Conservation (phyloP, 176 grass and related monocot genomes). For the sorghum (Sorghum bicolor) region DNA sequence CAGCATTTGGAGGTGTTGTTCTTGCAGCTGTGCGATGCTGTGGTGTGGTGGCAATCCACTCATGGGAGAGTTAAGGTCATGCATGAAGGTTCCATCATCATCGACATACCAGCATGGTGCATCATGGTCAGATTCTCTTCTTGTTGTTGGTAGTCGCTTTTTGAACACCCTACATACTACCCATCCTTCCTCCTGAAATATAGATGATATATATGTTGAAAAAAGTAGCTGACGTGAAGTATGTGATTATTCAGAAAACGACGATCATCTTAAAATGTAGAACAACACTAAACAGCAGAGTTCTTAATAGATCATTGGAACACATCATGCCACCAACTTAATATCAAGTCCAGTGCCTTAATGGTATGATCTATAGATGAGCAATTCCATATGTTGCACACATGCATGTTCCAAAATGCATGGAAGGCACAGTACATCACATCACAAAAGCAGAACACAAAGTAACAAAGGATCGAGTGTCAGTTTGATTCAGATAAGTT, state of each 20-base stretch:
- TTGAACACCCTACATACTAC: conserved; percentile 98
- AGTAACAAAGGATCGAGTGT: background rate
- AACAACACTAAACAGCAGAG: background rate
- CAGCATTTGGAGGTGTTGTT: conserved; percentile 62
- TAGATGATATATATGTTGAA: background rate
- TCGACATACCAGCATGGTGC: conserved; percentile 83
- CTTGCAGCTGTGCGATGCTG: conserved; percentile 45
- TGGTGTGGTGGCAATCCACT: conserved; percentile 45
- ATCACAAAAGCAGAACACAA: background rate
- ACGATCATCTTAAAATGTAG: background rate
- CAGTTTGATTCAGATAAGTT: background rate
- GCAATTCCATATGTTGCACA: background rate
- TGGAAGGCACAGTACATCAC: background rate
- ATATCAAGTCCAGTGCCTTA: background rate
- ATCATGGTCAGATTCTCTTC: conserved; percentile 62
- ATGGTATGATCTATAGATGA: background rate
- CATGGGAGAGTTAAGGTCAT: conserved; percentile 67
- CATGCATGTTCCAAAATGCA: background rate
- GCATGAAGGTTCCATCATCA: conserved; percentile 61
- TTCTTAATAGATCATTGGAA: background rate
- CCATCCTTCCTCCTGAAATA: conserved; percentile 91
- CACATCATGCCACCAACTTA: too few relatives aligned
- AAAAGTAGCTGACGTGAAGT: background rate
- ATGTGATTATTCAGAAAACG: background rate
- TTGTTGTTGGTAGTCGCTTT: conserved; percentile 68